Percentiles rank a stretch among this genome's conserved stretches.
Conservation (phyloP, 2,329 filamentous ascomycete species). For the Cephalotrichum gorgonifer region DNA sequence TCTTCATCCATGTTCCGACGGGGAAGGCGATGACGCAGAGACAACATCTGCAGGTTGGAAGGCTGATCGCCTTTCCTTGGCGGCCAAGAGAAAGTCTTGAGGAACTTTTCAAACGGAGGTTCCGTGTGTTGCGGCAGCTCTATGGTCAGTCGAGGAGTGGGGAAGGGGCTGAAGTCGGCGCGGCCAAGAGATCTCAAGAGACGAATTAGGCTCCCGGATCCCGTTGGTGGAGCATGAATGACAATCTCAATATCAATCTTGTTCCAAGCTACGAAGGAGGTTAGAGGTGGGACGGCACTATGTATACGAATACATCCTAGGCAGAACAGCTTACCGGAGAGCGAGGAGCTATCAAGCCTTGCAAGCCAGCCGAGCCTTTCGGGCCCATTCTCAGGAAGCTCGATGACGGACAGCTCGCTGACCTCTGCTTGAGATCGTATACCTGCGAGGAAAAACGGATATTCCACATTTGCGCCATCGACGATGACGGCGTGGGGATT, state of each 20-base stretch:
- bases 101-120: slow-evolving; percentile 47
- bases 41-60: slow-evolving; percentile 44
- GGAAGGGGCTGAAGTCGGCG: slow-evolving; percentile 65
- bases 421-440: slow-evolving; percentile 43
- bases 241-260: slow-evolving; percentile 70
- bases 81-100: slow-evolving; percentile 61
- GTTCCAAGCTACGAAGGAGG: slow-evolving; percentile 55
- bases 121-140: slow-evolving; percentile 70
- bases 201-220: slow-evolving; percentile 65
- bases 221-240: slow-evolving; percentile 61
- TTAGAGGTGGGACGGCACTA: slow-evolving; percentile 3
- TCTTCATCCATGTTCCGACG: slow-evolving; percentile 49
- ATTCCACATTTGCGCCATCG: slow-evolving; percentile 58
- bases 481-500: slow-evolving; percentile 68
- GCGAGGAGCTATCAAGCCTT: slow-evolving; percentile 60
- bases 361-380: slow-evolving; percentile 67
- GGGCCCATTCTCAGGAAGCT: slow-evolving; percentile 54
- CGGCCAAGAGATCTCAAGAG: slow-evolving; percentile 64
- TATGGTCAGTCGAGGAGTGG: slow-evolving; percentile 66
- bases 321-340: slow-evolving; percentile 44
- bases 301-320: no score
- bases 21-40: slow-evolving; percentile 64
- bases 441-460: slow-evolving; percentile 54
- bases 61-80: slow-evolving; percentile 26
- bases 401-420: slow-evolving; percentile 55